Conservation (phyloP, 116 monocot genomes). For the Posidonia oceanica region DNA sequence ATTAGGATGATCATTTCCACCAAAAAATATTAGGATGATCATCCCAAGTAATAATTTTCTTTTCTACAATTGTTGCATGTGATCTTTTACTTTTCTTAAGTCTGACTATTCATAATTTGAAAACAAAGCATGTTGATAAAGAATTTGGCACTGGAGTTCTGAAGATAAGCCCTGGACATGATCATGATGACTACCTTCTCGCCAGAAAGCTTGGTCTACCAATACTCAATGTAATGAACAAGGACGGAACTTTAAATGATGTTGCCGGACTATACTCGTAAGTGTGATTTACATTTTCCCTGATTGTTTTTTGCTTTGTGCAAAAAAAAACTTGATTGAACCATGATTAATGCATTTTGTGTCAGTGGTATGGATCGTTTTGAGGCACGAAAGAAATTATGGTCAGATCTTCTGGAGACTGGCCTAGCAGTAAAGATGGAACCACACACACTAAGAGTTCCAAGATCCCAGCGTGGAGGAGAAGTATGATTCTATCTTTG, state of each 20-base stretch:
- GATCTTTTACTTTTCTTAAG: too few species aligned
- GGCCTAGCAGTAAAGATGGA: constrained; percentile 84
- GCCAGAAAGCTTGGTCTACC: constrained; percentile 98
- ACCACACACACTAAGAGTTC: constrained; percentile 66
- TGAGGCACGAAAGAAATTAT: constrained; percentile 85
- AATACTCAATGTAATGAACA: constrained; percentile 97
- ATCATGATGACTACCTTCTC: constrained; percentile 94
- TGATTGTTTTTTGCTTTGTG: neutral
- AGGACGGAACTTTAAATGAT: constrained; percentile 97
- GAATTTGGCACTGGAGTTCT: constrained; percentile 97
- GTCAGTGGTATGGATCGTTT: constrained; percentile 87
- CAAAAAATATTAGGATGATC: too few species aligned
- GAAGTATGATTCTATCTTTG: constrained; percentile 43
- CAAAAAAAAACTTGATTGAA: neutral
- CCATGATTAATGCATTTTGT: neutral
- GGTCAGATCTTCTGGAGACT: constrained; percentile 89
- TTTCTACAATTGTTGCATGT: too few species aligned
- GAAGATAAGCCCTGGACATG: constrained; percentile 99
- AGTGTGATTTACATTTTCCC: neutral
- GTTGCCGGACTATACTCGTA: constrained; percentile 80
- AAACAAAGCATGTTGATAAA: constrained; percentile 81
- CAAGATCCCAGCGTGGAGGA: constrained; percentile 97
- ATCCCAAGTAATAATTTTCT: too few species aligned
- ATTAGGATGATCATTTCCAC: too few species aligned
- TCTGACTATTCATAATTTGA: constrained; percentile 7